These are phyloP conservation scores for Coniochaeta sp. DNA, from an alignment of 2,329 filamentous ascomycete species.

Conservation along the genomic window DNA sequence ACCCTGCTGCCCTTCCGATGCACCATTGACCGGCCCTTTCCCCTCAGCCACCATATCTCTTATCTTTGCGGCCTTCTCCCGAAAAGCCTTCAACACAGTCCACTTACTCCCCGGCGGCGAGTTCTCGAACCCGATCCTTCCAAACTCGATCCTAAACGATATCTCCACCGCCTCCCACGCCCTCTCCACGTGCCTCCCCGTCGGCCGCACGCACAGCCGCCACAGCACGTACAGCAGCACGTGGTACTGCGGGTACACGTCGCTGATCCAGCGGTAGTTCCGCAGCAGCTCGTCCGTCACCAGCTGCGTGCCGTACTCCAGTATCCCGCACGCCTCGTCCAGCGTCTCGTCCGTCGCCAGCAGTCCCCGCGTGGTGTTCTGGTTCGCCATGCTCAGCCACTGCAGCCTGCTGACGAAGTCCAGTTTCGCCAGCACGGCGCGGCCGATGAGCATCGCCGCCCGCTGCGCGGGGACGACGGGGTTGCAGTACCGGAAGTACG, in stretches of 20 bases:
- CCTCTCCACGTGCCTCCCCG: background rate
- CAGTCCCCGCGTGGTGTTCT: conserved; percentile 4
- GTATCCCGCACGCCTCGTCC: conserved; percentile 4
- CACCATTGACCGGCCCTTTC: too few relatives aligned
- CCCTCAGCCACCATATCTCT: background rate
- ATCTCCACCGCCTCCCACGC: too few relatives aligned
- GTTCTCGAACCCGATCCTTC: background rate
- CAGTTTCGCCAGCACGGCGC: conserved; percentile 7
- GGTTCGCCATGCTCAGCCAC: conserved; percentile 7
- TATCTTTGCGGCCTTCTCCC: background rate
- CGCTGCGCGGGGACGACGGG: conserved; percentile 10
- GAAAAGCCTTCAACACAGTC: background rate
- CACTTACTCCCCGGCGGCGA: background rate
- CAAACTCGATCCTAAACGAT: background rate
- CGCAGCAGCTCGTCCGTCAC: conserved; percentile 3
- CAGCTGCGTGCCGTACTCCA: conserved; percentile 3
- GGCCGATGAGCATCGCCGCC: conserved; percentile 1
- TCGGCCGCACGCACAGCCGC: conserved; percentile 9
- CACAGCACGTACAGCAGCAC: conserved; percentile 9
- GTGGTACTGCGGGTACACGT: conserved; percentile 9
- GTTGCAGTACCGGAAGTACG: conserved; percentile 8
- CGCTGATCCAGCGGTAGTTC: conserved; percentile 5
- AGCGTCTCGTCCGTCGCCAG: conserved; percentile 14
- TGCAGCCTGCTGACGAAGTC: conserved; percentile 9
- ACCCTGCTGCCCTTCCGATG: too few relatives aligned